Percentiles rank a stretch among this genome's conserved stretches.
Evolutionary conservation across 345 rosid species (phyloP).

Genomic region (Arabis hirsuta): DNA sequence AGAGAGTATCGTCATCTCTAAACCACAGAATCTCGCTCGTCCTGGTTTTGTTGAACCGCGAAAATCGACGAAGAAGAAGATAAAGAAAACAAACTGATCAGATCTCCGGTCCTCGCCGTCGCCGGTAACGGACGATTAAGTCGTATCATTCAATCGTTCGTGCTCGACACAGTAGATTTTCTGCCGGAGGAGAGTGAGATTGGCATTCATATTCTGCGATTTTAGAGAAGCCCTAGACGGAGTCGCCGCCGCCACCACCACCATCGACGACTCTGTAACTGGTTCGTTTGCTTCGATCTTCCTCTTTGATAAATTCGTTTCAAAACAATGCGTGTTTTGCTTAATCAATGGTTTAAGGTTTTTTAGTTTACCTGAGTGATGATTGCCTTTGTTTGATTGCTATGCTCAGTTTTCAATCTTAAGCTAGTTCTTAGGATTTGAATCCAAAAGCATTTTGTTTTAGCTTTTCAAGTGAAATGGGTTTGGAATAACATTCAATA

Average conservation of each 20-base stretch:
- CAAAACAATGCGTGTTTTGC: neutral
- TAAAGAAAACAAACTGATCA: neutral
- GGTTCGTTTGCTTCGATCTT: slow-evolving; percentile 9
- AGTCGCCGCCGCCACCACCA: neutral
- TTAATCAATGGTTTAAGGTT: no score
- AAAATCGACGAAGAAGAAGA: no score
- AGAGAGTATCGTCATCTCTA: no score
- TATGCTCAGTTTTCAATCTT: neutral
- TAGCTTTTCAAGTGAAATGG: no score
- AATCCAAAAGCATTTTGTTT: no score
- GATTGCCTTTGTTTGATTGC: neutral
- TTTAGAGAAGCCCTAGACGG: neutral
- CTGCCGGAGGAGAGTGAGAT: neutral
- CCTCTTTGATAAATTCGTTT: neutral
- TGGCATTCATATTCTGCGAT: neutral
- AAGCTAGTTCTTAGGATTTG: no score
- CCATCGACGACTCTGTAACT: neutral
- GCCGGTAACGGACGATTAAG: neutral
- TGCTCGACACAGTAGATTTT: no score
- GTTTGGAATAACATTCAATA: no score
- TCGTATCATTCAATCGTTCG: neutral
- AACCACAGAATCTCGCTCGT: no score
- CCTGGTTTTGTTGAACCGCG: no score
- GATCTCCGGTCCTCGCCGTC: neutral
- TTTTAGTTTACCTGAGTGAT: neutral